Percentiles rank a stretch among this genome's conserved stretches.
Conservation (phyloP, 176 grass and related monocot species). For the Alloteropsis semialata region DNA sequence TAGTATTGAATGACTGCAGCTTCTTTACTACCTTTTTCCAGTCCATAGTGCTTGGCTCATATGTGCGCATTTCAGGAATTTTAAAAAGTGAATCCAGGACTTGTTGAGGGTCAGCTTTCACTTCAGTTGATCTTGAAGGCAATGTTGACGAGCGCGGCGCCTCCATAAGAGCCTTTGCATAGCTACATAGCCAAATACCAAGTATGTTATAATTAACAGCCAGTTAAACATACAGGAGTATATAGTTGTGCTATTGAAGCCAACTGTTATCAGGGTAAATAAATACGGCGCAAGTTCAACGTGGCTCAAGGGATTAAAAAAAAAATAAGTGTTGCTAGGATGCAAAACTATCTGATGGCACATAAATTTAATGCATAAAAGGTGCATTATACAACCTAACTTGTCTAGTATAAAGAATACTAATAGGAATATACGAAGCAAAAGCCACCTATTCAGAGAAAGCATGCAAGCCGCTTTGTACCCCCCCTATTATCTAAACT, state of each 20-base stretch:
- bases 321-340: background rate
- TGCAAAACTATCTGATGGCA: background rate
- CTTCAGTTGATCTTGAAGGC: constrained; percentile 34
- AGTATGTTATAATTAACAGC: background rate
- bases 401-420: no score
- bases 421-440: background rate
- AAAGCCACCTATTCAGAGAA: background rate
- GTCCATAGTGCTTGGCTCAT: constrained; percentile 62
- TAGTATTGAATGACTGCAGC: constrained; percentile 55
- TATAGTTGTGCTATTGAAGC: background rate
- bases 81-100: constrained; percentile 75
- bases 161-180: constrained; percentile 28
- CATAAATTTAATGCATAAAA: background rate
- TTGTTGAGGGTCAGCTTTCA: constrained; percentile 51
- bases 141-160: background rate
- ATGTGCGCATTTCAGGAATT: constrained; percentile 37
- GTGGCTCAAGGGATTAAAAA: background rate
- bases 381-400: background rate
- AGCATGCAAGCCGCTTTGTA: background rate
- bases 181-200: constrained; percentile 33
- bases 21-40: constrained; percentile 83
- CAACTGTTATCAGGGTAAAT: background rate
- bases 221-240: background rate
- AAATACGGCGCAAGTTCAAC: background rate
- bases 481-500: no score